phyloP scores from a whole-genome alignment of 257 asterid genomes.

The Phtheirospermum japonicum region DNA sequence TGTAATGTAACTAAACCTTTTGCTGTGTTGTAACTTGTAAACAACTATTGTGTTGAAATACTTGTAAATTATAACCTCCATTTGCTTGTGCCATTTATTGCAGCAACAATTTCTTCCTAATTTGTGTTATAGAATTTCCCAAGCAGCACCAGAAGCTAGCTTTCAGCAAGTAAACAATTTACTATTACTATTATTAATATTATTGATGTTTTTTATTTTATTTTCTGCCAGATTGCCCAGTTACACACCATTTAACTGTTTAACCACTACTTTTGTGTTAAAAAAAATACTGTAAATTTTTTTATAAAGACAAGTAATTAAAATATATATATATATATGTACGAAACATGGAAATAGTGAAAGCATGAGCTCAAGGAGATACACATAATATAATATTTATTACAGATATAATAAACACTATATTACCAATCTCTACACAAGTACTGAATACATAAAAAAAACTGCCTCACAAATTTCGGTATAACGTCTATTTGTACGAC shows the following conservation, averaged over 20 bases:
- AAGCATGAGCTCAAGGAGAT: background rate
- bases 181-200: no score
- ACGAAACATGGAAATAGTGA: background rate
- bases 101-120: no score
- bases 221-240: no score
- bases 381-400: conserved; percentile 1
- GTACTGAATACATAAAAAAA: conserved; percentile 36
- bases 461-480: conserved; percentile 23
- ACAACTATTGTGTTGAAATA: background rate
- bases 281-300: no score
- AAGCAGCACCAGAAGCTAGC: no score
- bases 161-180: no score
- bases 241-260: no score
- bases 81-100: background rate
- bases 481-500: conserved; percentile 50
- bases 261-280: no score
- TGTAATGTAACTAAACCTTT: background rate
- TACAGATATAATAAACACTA: conserved; percentile 33
- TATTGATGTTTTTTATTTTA: no score
- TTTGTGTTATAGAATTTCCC: no score
- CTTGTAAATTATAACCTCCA: background rate
- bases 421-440: background rate
- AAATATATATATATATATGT: no score
- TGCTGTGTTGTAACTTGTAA: background rate
- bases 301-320: no score